phyloP scores from a whole-genome alignment of 495 filamentous ascomycete species.

The Podospora sp. region DNA sequence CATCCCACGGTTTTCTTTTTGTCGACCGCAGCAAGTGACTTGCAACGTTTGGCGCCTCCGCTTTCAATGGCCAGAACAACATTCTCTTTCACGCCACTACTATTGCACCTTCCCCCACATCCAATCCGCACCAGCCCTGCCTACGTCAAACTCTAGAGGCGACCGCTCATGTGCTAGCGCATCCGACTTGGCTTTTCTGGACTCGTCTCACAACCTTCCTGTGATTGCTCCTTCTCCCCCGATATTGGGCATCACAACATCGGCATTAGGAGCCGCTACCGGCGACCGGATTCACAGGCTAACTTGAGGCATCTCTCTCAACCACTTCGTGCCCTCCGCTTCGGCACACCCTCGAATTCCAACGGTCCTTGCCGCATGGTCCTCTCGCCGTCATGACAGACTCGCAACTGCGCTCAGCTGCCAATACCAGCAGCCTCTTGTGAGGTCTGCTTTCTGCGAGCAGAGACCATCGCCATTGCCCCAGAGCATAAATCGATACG shows the following conservation, averaged over 20 bases:
- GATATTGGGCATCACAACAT: neutral
- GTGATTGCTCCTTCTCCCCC: neutral
- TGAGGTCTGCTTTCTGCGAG: conserved; percentile 4
- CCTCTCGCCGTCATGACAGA: conserved; percentile 3
- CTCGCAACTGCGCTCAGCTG: conserved; percentile 7
- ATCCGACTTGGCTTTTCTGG: neutral
- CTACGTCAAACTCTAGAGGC: neutral
- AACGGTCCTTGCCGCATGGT: conserved; percentile 6
- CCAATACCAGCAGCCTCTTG: conserved; percentile 1
- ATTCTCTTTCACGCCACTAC: neutral
- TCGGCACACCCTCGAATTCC: neutral
- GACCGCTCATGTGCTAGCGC: neutral
- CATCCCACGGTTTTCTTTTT: neutral
- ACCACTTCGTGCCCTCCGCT: neutral
- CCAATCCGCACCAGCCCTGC: neutral
- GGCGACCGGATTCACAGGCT: neutral
- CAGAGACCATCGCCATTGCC: neutral
- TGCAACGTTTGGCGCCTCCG: neutral
- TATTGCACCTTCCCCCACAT: neutral
- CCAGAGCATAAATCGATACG: neutral
- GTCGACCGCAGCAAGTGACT: neutral
- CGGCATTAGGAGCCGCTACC: neutral
- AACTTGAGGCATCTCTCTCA: neutral
- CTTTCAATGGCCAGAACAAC: neutral
- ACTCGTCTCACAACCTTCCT: neutral